Base-by-base conservation (phyloP, 1,139 yeast species). In the Blastobotrys proliferans region DNA sequence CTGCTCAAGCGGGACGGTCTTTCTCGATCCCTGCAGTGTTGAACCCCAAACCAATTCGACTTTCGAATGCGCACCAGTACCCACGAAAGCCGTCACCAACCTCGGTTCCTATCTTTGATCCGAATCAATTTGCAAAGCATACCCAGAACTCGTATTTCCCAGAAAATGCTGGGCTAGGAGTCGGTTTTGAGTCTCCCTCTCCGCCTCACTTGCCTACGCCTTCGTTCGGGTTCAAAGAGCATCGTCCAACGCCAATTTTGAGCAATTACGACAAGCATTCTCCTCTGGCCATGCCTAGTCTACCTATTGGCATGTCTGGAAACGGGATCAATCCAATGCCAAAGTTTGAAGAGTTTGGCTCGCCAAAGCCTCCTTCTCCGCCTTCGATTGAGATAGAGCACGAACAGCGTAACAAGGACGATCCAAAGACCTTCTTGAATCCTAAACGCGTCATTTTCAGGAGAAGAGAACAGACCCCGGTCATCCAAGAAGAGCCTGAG, bases 381-480 rank as follows among this genome's bases (percentile, higher is more conserved):
- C 40, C 40, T 3, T 30, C 41, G 13, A 19, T 34, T n/a, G 43
- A 40, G 16, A 29, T 40, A 6, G 3, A 35, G 27, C 11, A 21
- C 4, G 37, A 33, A 13, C n/a, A 21, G 11, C 37, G 37, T 20
- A 18, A n/a, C 19, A 24, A 30, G 16, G 38, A 34, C 18, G 38
- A 40, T 37, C 41, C 51, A 6, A 42, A 40, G 20, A 25, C 37
- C 24, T 50, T 51, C 33, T 46, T 52, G 17, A 50, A 50, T 39
- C 54, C 54, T 2, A 45, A 49, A 19, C 45, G 45, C 24, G 45
- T 51, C 6, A 38, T 52, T 17, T 52, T 52, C 36, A 44, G 46
- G 26, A 44, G 53, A 4, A 41, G 52, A 4, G 55, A 52, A 28
- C 38, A 39, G 40, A 46, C 50, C 9, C 46, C 36, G 6, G 46